Percentiles rank a stretch among this genome's conserved stretches.
Evolutionary conservation across 148 eudicot genomes (phyloP).

Genomic region (Drosera capensis): DNA sequence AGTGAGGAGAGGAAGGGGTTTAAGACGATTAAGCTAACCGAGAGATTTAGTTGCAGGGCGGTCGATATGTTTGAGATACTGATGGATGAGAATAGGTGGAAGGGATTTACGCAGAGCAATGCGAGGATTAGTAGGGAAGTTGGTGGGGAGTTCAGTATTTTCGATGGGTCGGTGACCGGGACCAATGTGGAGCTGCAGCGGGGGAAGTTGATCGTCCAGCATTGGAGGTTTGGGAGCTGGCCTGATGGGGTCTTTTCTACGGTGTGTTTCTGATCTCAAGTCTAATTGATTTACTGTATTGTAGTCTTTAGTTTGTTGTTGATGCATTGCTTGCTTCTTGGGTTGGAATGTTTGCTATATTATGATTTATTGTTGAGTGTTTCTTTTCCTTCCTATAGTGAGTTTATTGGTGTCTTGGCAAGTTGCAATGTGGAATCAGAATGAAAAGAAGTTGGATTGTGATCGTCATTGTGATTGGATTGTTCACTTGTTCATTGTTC

Average conservation of each 20-base stretch:
- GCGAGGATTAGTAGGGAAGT: slow-evolving; percentile 77
- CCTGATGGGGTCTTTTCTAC: slow-evolving; percentile 72
- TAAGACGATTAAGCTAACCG: slow-evolving; percentile 66
- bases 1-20: slow-evolving; percentile 59
- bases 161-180: slow-evolving; percentile 82
- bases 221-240: slow-evolving; percentile 96
- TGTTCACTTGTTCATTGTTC: too few species aligned
- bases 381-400: too few species aligned
- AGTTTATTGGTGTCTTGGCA: too few species aligned
- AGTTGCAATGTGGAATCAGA: too few species aligned
- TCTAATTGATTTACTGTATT: background rate
- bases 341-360: too few species aligned
- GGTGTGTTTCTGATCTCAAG: slow-evolving; percentile 19
- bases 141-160: slow-evolving; percentile 78
- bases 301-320: too few species aligned
- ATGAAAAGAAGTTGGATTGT: too few species aligned
- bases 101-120: slow-evolving; percentile 94
- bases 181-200: slow-evolving; percentile 66
- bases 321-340: too few species aligned
- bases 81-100: slow-evolving; percentile 99
- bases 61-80: slow-evolving; percentile 64
- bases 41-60: slow-evolving; percentile 80
- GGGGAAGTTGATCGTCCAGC: slow-evolving; percentile 84
- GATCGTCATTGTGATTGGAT: too few species aligned
- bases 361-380: too few species aligned